These are phyloP conservation scores for Silene latifolia DNA, from an alignment of 148 eudicot genomes.

Conservation along the genomic window DNA sequence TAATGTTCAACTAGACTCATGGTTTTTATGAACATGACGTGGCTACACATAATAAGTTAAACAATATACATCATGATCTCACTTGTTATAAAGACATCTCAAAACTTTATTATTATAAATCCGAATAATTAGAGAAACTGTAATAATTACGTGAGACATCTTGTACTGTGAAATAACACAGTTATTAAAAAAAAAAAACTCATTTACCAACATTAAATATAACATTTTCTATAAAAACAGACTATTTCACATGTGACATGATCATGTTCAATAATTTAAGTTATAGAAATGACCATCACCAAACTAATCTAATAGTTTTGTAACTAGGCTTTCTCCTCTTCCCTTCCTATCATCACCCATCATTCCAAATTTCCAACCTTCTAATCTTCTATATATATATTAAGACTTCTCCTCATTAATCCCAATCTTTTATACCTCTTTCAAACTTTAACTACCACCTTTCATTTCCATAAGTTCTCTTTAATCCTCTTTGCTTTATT, in stretches of 20 bases:
- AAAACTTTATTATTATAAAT: background rate
- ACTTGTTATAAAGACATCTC: background rate
- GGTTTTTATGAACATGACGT: background rate
- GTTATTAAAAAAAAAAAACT: no score
- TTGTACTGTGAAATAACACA: no score
- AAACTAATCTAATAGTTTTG: background rate
- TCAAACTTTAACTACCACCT: background rate
- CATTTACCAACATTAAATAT: no score
- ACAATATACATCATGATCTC: background rate
- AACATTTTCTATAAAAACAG: no score
- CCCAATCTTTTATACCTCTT: background rate
- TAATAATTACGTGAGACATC: no score
- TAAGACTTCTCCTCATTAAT: background rate
- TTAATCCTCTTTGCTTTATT: background rate
- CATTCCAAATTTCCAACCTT: no score
- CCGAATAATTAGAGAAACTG: background rate
- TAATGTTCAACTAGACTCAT: background rate
- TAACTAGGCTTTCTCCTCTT: background rate
- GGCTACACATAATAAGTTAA: background rate
- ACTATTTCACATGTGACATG: no score
- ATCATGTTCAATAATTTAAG: no score
- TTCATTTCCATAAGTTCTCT: background rate
- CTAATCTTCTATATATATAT: background rate
- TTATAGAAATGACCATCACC: conserved; percentile 1
- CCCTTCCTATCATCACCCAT: background rate